Evolutionary conservation across 768 basidiomycete species (phyloP).

Genomic region (Russula griseocarnosa): DNA sequence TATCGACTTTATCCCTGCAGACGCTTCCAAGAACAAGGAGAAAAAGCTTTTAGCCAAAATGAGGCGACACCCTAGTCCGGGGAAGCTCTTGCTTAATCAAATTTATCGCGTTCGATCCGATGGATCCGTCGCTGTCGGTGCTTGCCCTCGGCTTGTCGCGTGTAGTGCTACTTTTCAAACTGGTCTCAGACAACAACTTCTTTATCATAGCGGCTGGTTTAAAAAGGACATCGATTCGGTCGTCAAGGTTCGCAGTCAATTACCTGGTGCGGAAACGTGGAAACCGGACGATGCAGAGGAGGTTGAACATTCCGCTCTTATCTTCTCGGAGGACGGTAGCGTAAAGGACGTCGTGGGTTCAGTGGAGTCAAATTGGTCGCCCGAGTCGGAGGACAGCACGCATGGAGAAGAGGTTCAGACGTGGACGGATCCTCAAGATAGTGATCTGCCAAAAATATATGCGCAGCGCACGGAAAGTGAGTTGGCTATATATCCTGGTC

Average conservation of each 20-base stretch:
- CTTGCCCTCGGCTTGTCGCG: conserved; percentile 55
- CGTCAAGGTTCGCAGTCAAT: conserved; percentile 29
- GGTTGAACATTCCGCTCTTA: conserved; percentile 53
- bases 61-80: conserved; percentile 53
- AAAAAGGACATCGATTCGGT: conserved; percentile 22
- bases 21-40: conserved; percentile 39
- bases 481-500: background rate
- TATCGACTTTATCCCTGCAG: conserved; percentile 50
- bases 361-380: conserved; percentile 28
- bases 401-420: conserved; percentile 19
- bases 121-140: conserved; percentile 31
- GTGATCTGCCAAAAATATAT: conserved; percentile 15
- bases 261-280: background rate
- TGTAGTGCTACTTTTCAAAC: conserved; percentile 67
- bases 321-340: conserved; percentile 51
- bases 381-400: conserved; percentile 30
- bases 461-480: conserved; percentile 19
- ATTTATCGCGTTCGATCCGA: conserved; percentile 44
- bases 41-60: conserved; percentile 42
- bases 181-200: conserved; percentile 51
- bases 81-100: conserved; percentile 54
- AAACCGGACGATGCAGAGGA: conserved; percentile 7
- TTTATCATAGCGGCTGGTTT: conserved; percentile 58
- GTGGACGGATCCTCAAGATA: background rate
- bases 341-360: conserved; percentile 56